Conservation (phyloP, 345 rosid species). For the Eucalyptus decipiens region DNA sequence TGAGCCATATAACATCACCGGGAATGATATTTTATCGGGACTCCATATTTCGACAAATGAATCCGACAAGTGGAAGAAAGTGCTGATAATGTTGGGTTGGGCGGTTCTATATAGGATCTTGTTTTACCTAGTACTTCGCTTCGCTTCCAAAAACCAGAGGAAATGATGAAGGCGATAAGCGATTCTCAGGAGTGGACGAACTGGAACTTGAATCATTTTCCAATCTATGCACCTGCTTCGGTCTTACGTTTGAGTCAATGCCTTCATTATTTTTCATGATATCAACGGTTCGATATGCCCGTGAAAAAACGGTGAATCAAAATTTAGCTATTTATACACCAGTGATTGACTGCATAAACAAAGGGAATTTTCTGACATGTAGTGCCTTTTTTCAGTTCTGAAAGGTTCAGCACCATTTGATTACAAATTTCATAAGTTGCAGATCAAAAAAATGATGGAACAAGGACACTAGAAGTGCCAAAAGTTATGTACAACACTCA, state of each 20-base stretch:
- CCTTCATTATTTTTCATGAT: neutral
- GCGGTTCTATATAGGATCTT: constrained; percentile 45
- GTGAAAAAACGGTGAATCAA: neutral
- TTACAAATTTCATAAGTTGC: neutral
- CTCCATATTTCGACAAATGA: constrained; percentile 11
- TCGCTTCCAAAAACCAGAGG: constrained; percentile 52
- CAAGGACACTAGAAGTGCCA: too few relatives aligned
- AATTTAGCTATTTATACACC: neutral
- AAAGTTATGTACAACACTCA: fast-evolving
- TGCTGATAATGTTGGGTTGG: constrained; percentile 45
- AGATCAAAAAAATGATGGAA: neutral
- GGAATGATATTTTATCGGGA: constrained; percentile 15
- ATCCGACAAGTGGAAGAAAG: constrained; percentile 31
- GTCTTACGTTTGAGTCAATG: neutral
- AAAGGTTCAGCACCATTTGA: neutral
- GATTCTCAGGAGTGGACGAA: neutral
- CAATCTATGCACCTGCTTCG: neutral
- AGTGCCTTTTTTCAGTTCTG: neutral
- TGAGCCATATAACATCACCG: neutral
- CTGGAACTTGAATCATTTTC: neutral
- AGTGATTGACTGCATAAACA: neutral
- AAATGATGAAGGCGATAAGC: neutral
- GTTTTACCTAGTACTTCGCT: constrained; percentile 44
- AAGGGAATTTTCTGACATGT: neutral
- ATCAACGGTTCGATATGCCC: neutral